phyloP scores from a whole-genome alignment of 2,329 filamentous ascomycete species.

The Ceratocystis papillata region DNA sequence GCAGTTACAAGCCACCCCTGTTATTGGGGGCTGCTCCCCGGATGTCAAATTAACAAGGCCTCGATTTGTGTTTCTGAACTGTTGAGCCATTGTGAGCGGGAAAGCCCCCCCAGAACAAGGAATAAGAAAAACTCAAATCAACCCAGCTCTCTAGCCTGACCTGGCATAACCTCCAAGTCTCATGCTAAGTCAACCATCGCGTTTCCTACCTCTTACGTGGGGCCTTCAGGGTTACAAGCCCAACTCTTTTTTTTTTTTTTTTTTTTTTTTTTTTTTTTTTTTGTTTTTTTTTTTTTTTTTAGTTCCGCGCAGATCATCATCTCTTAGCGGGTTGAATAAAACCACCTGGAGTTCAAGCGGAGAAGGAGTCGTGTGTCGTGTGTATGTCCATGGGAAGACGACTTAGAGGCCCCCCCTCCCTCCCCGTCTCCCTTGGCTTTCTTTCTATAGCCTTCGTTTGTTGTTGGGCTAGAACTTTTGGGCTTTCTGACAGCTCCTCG shows the following conservation, averaged over 20 bases:
- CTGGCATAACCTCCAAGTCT: neutral
- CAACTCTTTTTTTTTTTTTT: neutral
- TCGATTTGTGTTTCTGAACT: neutral
- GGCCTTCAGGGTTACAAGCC: neutral
- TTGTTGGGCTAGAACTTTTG: neutral
- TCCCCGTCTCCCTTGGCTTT: neutral
- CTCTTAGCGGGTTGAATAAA: slow-evolving; percentile 1
- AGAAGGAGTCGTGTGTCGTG: neutral
- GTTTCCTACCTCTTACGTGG: neutral
- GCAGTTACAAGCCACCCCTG: neutral
- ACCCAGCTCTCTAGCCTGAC: neutral
- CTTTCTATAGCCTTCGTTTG: slow-evolving; percentile 2
- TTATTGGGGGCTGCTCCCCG: neutral
- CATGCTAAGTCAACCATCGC: neutral
- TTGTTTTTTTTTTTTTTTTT: neutral
- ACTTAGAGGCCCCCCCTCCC: neutral
- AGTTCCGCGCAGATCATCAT: slow-evolving; percentile 1
- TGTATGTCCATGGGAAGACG: neutral
- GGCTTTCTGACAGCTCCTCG: neutral
- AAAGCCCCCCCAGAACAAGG: neutral
- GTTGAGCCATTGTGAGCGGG: neutral
- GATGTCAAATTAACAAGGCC: neutral
- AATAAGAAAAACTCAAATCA: slow-evolving; percentile 11
- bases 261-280: neutral
- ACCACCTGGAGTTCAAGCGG: neutral